phyloP scores from a whole-genome alignment of 2,329 filamentous ascomycete species.

The Fusarium nygamai region DNA sequence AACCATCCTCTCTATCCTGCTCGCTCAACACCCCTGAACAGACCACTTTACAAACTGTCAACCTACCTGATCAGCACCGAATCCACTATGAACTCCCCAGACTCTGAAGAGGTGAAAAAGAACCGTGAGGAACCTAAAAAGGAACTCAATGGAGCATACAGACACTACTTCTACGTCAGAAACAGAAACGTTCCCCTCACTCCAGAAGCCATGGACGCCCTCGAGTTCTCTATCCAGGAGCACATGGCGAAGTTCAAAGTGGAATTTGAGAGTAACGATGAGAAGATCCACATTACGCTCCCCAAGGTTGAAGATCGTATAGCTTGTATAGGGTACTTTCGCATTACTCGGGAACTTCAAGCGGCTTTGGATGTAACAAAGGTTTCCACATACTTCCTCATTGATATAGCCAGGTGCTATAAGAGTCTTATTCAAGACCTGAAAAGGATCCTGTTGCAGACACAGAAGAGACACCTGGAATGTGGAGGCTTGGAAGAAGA shows the following conservation, averaged over 20 bases:
- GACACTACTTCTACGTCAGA: not conserved
- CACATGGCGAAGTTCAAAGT: not conserved
- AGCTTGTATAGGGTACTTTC: not conserved
- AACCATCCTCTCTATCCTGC: not conserved
- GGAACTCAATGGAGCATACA: not conserved
- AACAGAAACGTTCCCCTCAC: not conserved
- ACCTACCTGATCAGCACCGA: accelerated
- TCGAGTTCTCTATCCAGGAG: accelerated
- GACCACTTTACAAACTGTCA: not conserved
- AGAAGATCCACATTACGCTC: not conserved
- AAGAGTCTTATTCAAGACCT: not conserved
- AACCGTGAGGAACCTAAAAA: not conserved
- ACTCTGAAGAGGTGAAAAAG: not conserved
- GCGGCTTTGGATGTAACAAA: not conserved
- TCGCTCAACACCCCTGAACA: not conserved
- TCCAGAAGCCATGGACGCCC: not conserved
- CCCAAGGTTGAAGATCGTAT: not conserved
- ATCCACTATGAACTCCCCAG: not conserved
- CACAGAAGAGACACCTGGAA: not conserved
- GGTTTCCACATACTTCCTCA: not conserved
- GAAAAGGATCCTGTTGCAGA: not conserved
- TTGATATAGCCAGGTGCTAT: not conserved
- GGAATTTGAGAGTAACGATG: not conserved
- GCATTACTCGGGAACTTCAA: not conserved
- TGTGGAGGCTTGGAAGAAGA: not conserved